Conservation (phyloP, 257 asterid species). For the Solanum etuberosum region DNA sequence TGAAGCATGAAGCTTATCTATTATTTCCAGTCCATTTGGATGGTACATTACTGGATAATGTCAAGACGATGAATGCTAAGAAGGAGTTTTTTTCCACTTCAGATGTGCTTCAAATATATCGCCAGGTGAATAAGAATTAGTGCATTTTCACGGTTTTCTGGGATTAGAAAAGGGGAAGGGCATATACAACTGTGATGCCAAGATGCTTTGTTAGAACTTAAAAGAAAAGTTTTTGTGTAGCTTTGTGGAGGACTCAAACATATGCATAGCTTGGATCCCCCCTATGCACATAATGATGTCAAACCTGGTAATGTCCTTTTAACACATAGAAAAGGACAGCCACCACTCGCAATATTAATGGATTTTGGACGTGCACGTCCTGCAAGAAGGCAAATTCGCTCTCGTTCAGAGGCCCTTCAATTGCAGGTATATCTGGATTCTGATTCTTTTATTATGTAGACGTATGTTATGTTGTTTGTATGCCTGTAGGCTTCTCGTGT, state of each 20-base stretch:
- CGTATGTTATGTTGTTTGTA: not conserved
- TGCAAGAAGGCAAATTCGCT: conserved; percentile 76
- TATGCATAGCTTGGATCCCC: conserved; percentile 90
- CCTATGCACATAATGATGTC: conserved; percentile 95
- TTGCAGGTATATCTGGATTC: conserved; percentile 57
- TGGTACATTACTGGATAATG: conserved; percentile 76
- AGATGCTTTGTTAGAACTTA: not conserved
- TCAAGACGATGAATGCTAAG: conserved; percentile 66
- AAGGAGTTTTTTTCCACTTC: conserved; percentile 82
- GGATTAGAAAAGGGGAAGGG: not conserved
- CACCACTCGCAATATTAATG: conserved; percentile 85
- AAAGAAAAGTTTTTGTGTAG: conserved; percentile 39
- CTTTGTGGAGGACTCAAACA: conserved; percentile 96
- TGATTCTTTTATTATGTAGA: not conserved
- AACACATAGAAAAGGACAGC: conserved; percentile 69
- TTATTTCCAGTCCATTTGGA: conserved; percentile 93
- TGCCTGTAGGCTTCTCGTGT: not conserved
- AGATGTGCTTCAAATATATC: conserved; percentile 88
- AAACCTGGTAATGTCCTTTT: conserved; percentile 90
- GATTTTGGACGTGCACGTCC: conserved; percentile 99
- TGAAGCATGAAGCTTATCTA: conserved; percentile 95
- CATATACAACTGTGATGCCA: not conserved
- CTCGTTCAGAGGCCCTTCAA: conserved; percentile 88
- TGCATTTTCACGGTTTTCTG: not conserved
- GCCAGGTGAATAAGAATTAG: conserved; percentile 46